Evolutionary conservation across 2,329 filamentous ascomycete genomes (phyloP).

Genomic region (Dendrostoma leiphaemia): DNA sequence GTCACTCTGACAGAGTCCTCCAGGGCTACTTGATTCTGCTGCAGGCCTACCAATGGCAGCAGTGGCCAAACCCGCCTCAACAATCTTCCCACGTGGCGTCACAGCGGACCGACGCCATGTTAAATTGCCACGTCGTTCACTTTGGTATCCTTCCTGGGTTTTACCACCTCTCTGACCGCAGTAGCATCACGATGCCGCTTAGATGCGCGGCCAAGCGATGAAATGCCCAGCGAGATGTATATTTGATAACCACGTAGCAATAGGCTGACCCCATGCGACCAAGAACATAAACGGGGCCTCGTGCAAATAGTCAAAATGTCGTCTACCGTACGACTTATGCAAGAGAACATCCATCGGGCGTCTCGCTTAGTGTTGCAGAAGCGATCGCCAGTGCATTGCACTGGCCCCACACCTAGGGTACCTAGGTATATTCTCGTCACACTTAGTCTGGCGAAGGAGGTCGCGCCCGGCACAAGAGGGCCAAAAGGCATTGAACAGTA

Average conservation of each 20-base stretch:
- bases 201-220: background rate
- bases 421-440: too few relatives aligned
- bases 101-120: background rate
- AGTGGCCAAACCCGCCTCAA: background rate
- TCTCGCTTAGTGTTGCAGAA: background rate
- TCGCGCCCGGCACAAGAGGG: background rate
- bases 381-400: too few relatives aligned
- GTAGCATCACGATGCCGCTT: background rate
- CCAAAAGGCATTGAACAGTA: background rate
- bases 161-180: background rate
- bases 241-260: background rate
- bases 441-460: background rate
- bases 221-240: background rate
- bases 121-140: background rate
- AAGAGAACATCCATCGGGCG: background rate
- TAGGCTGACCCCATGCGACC: background rate
- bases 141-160: background rate
- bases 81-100: background rate
- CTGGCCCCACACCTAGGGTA: too few relatives aligned
- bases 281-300: background rate
- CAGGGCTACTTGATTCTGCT: too few relatives aligned
- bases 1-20: too few relatives aligned
- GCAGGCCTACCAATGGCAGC: background rate
- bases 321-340: background rate
- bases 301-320: background rate